Percentiles rank a stretch among this genome's conserved stretches.
These are phyloP conservation scores for Rhodofomes roseus DNA, from an alignment of 1,284 basidiomycete species.

Conservation along the genomic window DNA sequence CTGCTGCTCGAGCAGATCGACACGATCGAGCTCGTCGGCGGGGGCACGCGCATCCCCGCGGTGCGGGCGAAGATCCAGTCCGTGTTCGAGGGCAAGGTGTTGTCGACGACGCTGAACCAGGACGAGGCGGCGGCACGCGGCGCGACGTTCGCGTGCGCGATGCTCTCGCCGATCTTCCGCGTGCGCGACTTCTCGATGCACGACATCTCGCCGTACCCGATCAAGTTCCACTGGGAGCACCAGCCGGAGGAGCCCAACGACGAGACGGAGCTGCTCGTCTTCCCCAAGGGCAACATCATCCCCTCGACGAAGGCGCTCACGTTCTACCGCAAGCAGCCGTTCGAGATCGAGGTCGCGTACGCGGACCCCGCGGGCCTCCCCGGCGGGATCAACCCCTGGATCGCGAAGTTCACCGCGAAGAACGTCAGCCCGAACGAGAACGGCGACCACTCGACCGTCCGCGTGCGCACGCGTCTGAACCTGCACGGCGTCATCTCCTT, in stretches of 20 bases:
- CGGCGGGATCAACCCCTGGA: slow-evolving; percentile 77
- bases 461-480: slow-evolving; percentile 87
- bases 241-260: slow-evolving; percentile 76
- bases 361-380: slow-evolving; percentile 69
- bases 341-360: slow-evolving; percentile 84
- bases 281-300: slow-evolving; percentile 76
- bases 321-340: slow-evolving; percentile 86
- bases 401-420: slow-evolving; percentile 80
- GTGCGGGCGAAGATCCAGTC: slow-evolving; percentile 63
- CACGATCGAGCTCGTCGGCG: slow-evolving; percentile 67
- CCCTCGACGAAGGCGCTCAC: slow-evolving; percentile 93
- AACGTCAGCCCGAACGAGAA: slow-evolving; percentile 63
- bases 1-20: slow-evolving; percentile 58
- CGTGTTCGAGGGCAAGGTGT: slow-evolving; percentile 64
- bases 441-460: slow-evolving; percentile 77
- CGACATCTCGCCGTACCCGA: slow-evolving; percentile 82
- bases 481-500: slow-evolving; percentile 83
- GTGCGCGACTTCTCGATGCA: slow-evolving; percentile 88
- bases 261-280: slow-evolving; percentile 85
- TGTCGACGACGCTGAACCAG: slow-evolving; percentile 90
- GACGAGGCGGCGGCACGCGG: slow-evolving; percentile 94
- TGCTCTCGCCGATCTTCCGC: slow-evolving; percentile 93
- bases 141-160: slow-evolving; percentile 91
- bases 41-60: slow-evolving; percentile 65
- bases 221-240: slow-evolving; percentile 85